phyloP scores from a whole-genome alignment of 345 rosid species.

The Aurinia saxatilis region DNA sequence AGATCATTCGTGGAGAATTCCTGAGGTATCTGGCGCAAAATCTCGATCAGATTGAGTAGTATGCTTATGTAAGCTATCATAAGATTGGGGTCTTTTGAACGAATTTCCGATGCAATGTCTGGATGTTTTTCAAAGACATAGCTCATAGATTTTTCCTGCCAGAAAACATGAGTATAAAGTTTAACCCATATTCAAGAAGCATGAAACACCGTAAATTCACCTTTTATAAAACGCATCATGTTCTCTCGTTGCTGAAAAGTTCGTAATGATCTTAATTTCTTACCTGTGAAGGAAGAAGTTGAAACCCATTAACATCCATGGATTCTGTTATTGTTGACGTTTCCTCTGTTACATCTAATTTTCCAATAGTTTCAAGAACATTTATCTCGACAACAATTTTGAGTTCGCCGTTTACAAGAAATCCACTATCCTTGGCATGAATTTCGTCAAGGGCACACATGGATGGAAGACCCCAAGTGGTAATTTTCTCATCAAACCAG shows the following conservation, averaged over 20 bases:
- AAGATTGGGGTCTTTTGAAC: not conserved
- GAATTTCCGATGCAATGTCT: slow-evolving; percentile 10
- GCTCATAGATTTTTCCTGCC: slow-evolving; percentile 5
- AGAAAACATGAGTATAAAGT: not conserved
- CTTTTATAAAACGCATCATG: not conserved
- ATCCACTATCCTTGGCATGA: not conserved
- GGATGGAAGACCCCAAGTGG: not conserved
- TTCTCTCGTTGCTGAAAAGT: not conserved
- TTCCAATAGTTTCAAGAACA: slow-evolving; percentile 15
- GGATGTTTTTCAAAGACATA: slow-evolving; percentile 18
- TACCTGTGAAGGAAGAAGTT: not conserved
- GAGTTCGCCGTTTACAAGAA: slow-evolving; percentile 49
- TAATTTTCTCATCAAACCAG: not conserved
- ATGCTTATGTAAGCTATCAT: slow-evolving; percentile 14
- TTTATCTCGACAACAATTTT: slow-evolving; percentile 58
- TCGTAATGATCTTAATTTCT: not conserved
- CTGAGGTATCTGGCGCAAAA: not conserved
- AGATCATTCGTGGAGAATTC: slow-evolving; percentile 9
- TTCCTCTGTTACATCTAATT: slow-evolving; percentile 11
- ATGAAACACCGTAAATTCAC: not conserved
- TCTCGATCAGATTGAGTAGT: slow-evolving; percentile 16
- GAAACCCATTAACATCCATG: not conserved
- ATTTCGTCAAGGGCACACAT: not conserved
- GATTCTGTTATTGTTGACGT: not conserved
- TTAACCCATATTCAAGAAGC: not conserved